Percentiles rank a stretch among this genome's conserved stretches.
phyloP scores from a whole-genome alignment of 116 monocot species.

The Phalaenopsis hybrid region DNA sequence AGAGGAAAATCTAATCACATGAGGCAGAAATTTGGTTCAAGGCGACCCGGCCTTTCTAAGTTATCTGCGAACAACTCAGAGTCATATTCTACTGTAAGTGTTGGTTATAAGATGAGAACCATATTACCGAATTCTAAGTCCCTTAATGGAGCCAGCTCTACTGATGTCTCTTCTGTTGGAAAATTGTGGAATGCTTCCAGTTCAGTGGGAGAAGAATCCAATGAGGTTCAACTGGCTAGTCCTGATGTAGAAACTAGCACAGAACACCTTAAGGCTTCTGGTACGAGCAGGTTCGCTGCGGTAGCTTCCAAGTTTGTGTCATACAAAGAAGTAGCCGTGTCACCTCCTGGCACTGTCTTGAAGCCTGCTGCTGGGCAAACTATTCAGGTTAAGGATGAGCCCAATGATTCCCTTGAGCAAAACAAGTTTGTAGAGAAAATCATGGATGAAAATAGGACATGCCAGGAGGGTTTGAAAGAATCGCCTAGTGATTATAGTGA shows the following conservation, averaged over 20 bases:
- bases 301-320: slow-evolving; percentile 68
- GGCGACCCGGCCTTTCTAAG: slow-evolving; percentile 34
- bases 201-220: neutral
- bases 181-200: slow-evolving; percentile 12
- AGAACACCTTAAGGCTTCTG: slow-evolving; percentile 11
- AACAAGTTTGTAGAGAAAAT: slow-evolving; percentile 6
- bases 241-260: neutral
- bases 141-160: slow-evolving; percentile 1
- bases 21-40: slow-evolving; percentile 25
- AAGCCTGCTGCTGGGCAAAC: slow-evolving; percentile 32
- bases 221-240: neutral
- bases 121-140: slow-evolving; percentile 22
- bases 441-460: slow-evolving; percentile 21
- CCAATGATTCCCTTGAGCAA: slow-evolving; percentile 7
- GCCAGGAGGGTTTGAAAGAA: slow-evolving; percentile 20
- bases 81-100: slow-evolving; percentile 14
- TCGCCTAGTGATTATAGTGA: slow-evolving; percentile 24
- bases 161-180: slow-evolving; percentile 14
- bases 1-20: slow-evolving; percentile 45
- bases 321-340: slow-evolving; percentile 88
- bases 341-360: slow-evolving; percentile 85
- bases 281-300: slow-evolving; percentile 19
- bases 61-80: slow-evolving; percentile 29
- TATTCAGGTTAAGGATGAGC: slow-evolving; percentile 22
- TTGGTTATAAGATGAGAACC: slow-evolving; percentile 33